Conservation (phyloP, 768 basidiomycete species). For the Sarcomyxa edulis region DNA sequence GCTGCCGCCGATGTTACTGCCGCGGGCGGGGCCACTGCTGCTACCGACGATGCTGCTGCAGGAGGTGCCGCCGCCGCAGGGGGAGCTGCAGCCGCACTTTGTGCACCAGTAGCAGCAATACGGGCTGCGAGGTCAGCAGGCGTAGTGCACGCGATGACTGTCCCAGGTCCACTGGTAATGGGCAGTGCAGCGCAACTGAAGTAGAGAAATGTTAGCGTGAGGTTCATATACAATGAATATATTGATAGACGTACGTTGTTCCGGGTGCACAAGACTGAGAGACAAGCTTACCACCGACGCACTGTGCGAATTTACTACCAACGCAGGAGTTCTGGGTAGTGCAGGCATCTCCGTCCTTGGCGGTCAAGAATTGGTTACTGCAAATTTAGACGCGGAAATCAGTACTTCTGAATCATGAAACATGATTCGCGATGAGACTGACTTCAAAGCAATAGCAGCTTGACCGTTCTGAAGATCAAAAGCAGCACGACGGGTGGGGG, state of each 20-base stretch:
- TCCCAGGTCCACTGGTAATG: conserved; percentile 36
- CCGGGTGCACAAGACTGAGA: conserved; percentile 30
- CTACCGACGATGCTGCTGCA: not conserved
- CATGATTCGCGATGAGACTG: conserved; percentile 32
- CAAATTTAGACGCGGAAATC: conserved; percentile 1
- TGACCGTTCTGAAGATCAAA: conserved; percentile 35
- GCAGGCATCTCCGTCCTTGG: conserved; percentile 16
- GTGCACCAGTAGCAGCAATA: conserved; percentile 27
- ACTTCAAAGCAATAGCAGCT: conserved; percentile 47
- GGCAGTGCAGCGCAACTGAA: conserved; percentile 31
- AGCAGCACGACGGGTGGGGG: conserved; percentile 4
- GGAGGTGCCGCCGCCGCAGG: conserved; percentile 2
- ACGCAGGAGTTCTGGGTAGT: conserved; percentile 43
- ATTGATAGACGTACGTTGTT: conserved; percentile 28
- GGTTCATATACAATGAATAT: not conserved
- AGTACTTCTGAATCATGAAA: conserved; percentile 14
- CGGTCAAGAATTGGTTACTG: conserved; percentile 11
- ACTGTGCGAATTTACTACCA: conserved; percentile 43
- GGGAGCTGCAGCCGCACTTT: conserved; percentile 10
- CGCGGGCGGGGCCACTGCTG: not conserved
- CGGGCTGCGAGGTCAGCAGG: conserved; percentile 37
- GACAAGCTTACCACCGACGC: conserved; percentile 38
- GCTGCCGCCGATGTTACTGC: not conserved
- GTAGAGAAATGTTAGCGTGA: conserved; percentile 33
- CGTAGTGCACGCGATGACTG: conserved; percentile 37